These are phyloP conservation scores for Ulvella scutata DNA, from an alignment of 139 green algal species.

Conservation along the genomic window DNA sequence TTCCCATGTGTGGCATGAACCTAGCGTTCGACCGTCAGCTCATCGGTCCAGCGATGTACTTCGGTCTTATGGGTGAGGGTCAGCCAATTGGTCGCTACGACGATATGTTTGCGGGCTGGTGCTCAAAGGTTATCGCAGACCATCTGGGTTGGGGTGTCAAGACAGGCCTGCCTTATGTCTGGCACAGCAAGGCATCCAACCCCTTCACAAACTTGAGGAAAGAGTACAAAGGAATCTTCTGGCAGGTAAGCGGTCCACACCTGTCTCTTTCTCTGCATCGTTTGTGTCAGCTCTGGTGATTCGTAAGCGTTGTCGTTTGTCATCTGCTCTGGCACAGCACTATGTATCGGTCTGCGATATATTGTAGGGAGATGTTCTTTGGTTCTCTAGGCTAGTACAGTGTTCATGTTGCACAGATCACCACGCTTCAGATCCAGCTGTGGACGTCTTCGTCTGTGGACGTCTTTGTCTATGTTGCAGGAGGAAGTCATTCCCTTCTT, in stretches of 20 bases:
- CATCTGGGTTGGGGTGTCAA: conserved; percentile 86
- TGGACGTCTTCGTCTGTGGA: too few relatives aligned
- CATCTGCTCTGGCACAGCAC: too few relatives aligned
- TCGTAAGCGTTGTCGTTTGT: too few relatives aligned
- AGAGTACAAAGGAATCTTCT: conserved; percentile 99
- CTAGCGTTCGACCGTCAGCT: conserved; percentile 78
- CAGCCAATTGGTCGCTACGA: conserved; percentile 91
- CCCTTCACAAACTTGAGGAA: conserved; percentile 93
- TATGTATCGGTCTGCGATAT: too few relatives aligned
- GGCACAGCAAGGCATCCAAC: conserved; percentile 91
- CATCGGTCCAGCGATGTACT: conserved; percentile 94
- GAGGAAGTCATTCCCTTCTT: conserved; percentile 93
- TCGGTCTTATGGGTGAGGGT: conserved; percentile 93
- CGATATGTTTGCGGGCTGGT: conserved; percentile 98
- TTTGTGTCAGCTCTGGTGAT: too few relatives aligned
- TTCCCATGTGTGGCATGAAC: conserved; percentile 98
- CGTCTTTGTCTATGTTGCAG: too few relatives aligned
- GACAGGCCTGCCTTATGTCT: conserved; percentile 94
- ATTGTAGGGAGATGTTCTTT: too few relatives aligned
- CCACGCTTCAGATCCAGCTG: too few relatives aligned
- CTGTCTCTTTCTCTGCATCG: too few relatives aligned
- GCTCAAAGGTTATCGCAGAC: conserved; percentile 88
- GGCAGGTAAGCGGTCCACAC: conserved; percentile 75
- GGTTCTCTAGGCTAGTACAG: too few relatives aligned
- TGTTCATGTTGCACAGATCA: too few relatives aligned